These are phyloP conservation scores for Diaporthe amygdali DNA, from an alignment of 2,329 filamentous ascomycete genomes.

Conservation along the genomic window DNA sequence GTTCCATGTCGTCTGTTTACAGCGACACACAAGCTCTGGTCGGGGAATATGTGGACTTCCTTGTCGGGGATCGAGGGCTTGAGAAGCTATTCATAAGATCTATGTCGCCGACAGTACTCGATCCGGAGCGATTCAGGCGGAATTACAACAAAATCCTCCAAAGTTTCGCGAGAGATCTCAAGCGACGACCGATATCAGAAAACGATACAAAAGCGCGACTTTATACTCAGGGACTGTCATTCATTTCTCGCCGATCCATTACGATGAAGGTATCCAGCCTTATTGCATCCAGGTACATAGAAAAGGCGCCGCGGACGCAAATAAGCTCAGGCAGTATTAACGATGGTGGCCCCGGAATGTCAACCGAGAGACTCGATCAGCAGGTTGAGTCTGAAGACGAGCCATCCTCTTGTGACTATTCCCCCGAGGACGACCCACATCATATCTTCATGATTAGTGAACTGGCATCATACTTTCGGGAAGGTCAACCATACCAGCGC, in stretches of 20 bases:
- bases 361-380: too few species aligned
- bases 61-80: not conserved
- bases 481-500: not conserved
- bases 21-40: not conserved
- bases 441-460: not conserved
- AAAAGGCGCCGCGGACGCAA: not conserved
- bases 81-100: not conserved
- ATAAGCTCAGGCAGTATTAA: not conserved
- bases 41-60: not conserved
- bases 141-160: not conserved
- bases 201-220: not conserved
- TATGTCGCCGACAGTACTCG: not conserved
- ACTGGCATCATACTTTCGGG: not conserved
- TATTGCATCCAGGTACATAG: not conserved
- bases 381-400: not conserved
- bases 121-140: not conserved
- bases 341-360: not conserved
- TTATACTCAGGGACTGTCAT: not conserved
- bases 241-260: not conserved
- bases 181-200: too few species aligned
- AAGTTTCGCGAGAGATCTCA: not conserved
- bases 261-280: not conserved
- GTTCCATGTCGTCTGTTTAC: not conserved
- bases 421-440: not conserved
- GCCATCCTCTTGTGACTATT: not conserved